Percentiles rank a stretch among this genome's conserved stretches.
Evolutionary conservation across 228 moss, liverwort and hornwort genomes (phyloP).

Genomic region (Sphagnum magellanicum): DNA sequence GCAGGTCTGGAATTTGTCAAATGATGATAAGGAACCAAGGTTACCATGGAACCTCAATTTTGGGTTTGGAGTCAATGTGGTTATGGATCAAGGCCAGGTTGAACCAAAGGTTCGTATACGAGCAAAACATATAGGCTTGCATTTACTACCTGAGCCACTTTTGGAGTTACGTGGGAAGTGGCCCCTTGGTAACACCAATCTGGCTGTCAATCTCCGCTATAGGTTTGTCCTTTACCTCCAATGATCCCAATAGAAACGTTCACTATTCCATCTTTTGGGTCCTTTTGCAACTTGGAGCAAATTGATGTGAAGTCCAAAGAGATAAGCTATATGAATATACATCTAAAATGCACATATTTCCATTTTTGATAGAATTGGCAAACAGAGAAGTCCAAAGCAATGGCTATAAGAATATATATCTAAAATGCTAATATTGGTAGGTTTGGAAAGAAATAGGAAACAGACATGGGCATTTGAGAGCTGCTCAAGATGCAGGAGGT

Average conservation of each 20-base stretch:
- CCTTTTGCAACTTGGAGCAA: no score
- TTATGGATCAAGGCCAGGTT: constrained; percentile 55
- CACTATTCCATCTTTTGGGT: no score
- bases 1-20: constrained; percentile 66
- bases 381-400: not conserved
- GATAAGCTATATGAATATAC: no score
- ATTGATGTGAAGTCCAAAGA: no score
- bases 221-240: constrained; percentile 16
- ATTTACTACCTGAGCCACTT: constrained; percentile 61
- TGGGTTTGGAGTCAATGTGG: constrained; percentile 65
- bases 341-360: no score
- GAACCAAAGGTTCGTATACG: constrained; percentile 59
- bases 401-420: not conserved
- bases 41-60: constrained; percentile 59
- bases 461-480: no score
- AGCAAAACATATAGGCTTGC: constrained; percentile 63
- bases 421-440: no score
- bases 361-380: not conserved
- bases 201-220: constrained; percentile 63
- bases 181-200: constrained; percentile 54
- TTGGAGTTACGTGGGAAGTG: constrained; percentile 72
- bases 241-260: not conserved
- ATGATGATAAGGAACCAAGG: constrained; percentile 16
- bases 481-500: no score
- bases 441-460: no score